Base-by-base conservation (phyloP, 371 early-diverging fungal genomes). In the Actinomucor elegans region DNA sequence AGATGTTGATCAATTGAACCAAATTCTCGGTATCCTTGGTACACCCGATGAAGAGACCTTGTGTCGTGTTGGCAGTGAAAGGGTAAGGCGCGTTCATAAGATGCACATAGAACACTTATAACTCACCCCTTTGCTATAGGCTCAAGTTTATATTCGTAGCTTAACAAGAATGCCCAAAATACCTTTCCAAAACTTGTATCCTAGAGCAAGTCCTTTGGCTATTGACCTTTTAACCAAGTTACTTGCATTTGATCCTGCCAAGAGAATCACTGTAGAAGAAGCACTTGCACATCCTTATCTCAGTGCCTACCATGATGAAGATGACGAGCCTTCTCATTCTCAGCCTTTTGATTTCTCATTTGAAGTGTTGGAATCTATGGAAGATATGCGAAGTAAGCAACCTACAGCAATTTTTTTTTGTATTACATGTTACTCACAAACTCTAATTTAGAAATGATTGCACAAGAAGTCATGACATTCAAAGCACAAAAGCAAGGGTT, bases 1-100 rank as follows among this genome's bases (percentile, higher is more conserved):
- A 80, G 81, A 99, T 68, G 94, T 99, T 11, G 96, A 99, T 70
- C 99, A 99, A 73, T 74, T 99, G 57, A 98, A 99, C 70, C 93
- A 97, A 75, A 99, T 99, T 55, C 86, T 98, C 55, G 83, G 85
- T 56, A 93, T 96, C 29, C 80, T 99, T 29, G 99, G 99, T 37
- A 99, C 99, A 2, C 99, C 99, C 17, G 94, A 93, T 59, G 96
- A 95, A 63, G 94, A 88, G 12, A 94, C 95, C 2, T 75, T 99
- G 56, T 66, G 82, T 38, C 83, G 93, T 31, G 90, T 98, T 48
- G 85, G 85, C 21, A 88, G 88, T 66, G 89, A 89, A 47, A 75
- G 92, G 62, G 91, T 72, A 61, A 61, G 45, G 37, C 26, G 26
- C 2, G 1, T 34, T 3, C 3, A n/a, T 6, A 45, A 12, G 20